A percentile compares a stretch with the other conserved stretches of the same genome.
Conservation (phyloP, 306 rosid species). For the Citrullus mucosospermus region DNA sequence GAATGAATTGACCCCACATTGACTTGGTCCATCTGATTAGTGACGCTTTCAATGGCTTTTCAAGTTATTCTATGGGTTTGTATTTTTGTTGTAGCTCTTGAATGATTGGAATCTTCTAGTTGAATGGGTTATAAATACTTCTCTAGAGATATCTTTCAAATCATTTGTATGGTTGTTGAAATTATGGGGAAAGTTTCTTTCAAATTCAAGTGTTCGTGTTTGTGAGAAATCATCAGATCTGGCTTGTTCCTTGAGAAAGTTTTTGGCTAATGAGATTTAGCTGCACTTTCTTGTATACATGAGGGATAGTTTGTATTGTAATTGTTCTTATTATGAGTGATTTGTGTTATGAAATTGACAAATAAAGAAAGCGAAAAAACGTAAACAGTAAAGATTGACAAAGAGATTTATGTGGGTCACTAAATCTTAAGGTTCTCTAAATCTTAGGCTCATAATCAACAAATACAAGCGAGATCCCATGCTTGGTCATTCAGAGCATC, state of each 20-base stretch:
- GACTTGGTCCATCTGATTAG: constrained; percentile 46
- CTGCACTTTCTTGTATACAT: not conserved
- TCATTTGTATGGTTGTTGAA: not conserved
- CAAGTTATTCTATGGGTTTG: constrained; percentile 47
- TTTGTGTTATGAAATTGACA: not conserved
- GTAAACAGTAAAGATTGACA: too few species aligned
- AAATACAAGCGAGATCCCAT: too few species aligned
- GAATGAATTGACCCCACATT: constrained; percentile 65
- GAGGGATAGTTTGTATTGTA: not conserved
- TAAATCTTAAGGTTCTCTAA: too few species aligned
- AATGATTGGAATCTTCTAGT: constrained; percentile 45
- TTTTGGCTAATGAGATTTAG: not conserved
- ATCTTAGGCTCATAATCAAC: too few species aligned
- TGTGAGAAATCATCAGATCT: not conserved
- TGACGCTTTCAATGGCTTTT: constrained; percentile 42
- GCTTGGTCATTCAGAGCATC: too few species aligned
- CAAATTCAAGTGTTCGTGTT: not conserved
- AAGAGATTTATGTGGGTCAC: too few species aligned
- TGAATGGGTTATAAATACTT: not conserved
- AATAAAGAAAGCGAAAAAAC: too few species aligned
- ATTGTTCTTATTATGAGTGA: not conserved
- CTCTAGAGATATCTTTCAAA: not conserved
- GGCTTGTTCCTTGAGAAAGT: not conserved
- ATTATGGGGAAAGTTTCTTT: not conserved
- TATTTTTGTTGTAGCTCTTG: constrained; percentile 42